Evolutionary conservation across 2,329 filamentous ascomycete genomes (phyloP), one percentile per base, ranked within the genome.

Genomic region (Alternaria dauci): DNA sequence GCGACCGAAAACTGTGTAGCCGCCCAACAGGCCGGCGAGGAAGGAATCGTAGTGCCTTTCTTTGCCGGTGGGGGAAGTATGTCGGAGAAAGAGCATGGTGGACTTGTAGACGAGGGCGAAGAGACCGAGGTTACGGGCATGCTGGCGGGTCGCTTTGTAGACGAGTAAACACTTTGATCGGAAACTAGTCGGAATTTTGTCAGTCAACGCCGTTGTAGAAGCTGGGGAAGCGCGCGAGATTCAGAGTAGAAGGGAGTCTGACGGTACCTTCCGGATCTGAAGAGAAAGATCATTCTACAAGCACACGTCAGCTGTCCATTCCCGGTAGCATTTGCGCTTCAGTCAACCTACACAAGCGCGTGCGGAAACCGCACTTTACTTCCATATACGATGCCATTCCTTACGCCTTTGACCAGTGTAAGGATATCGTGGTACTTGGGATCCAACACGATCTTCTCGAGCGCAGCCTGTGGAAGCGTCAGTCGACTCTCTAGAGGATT

Each of bases 311-410:
- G 58, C 41, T 9, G n/a, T 57, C 32, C 14, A 25, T 12, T 8
- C 7, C 23, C 46, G 8, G 14, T 3, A 50, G 20, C 14, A 11
- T 7, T 26, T 16, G 3, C 0, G 1, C 3, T 7, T 16, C 14
- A 3, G 5, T 6, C 1, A 41, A 70, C 82, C 65, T 84, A 89
- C 86, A 99, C 95, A 70, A 99, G 86, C 62, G 95, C 95, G 82
- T 99, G 95, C 67, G 95, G 95, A 82, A 99, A 98, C 66, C 95
- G 94, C 80, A 99, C 93, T 87, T 98, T 98, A 72, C 92, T 89
- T 62, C 95, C 95, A 81, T 99, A 99, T 65, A 99, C 93, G 68
- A 94, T 89, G 79, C 95, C 95, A 88, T 98, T 99, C 81, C 95
- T 93, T 69, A 95, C 91, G 73, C 89, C 93, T 86, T 99, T 99